These are phyloP conservation scores for Oxyria digyna DNA, from an alignment of 148 eudicot species.

Conservation along the genomic window DNA sequence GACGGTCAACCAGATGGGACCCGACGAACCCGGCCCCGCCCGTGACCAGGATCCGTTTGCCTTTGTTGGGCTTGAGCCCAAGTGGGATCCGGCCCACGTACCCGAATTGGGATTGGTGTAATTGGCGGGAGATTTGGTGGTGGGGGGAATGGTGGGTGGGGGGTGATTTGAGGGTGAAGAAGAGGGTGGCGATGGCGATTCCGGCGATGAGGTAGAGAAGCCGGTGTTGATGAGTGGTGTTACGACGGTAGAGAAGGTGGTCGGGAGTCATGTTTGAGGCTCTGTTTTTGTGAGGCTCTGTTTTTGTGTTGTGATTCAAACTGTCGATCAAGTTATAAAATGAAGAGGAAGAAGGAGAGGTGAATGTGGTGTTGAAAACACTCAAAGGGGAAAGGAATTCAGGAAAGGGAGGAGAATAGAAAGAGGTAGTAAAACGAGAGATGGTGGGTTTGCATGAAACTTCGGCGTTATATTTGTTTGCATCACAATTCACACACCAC, in stretches of 20 bases:
- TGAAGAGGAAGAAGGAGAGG: not conserved
- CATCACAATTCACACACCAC: not conserved
- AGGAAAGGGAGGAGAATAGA: not conserved
- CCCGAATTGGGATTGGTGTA: not conserved
- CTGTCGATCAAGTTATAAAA: not conserved
- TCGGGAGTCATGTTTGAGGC: not conserved
- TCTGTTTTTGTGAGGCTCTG: no score
- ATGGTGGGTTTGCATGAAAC: not conserved
- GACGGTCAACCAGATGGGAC: constrained; percentile 41
- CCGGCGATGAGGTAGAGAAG: constrained; percentile 4
- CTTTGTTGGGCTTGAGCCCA: constrained; percentile 24
- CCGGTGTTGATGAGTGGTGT: not conserved
- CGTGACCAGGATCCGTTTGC: constrained; percentile 30
- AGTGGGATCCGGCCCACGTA: constrained; percentile 20
- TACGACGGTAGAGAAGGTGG: not conserved
- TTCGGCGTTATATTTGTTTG: not conserved
- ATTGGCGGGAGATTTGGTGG: not conserved
- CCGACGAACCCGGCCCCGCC: constrained; percentile 57
- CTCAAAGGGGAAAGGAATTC: no score
- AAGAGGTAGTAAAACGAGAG: no score
- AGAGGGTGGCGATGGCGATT: constrained; percentile 1
- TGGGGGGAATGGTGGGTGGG: not conserved
- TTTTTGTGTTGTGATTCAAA: not conserved
- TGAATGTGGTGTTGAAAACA: not conserved
- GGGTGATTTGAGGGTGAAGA: not conserved